These are phyloP conservation scores for Pseudogymnoascus verrucosus DNA, from an alignment of 2,329 filamentous ascomycete genomes.

Conservation along the genomic window DNA sequence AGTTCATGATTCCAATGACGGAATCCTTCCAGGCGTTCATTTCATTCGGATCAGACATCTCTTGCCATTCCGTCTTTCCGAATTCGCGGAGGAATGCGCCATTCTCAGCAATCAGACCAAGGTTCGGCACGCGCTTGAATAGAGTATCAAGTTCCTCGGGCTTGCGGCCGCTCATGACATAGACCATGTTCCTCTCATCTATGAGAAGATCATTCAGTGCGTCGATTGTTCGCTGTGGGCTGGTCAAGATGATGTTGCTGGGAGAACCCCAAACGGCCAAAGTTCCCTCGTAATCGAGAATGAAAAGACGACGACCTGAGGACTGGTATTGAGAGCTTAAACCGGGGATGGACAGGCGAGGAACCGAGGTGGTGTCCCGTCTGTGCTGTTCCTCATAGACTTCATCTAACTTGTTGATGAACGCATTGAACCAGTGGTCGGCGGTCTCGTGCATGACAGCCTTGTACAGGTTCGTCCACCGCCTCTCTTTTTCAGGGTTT, in stretches of 20 bases:
- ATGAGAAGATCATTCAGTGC: slow-evolving; percentile 73
- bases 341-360: slow-evolving; percentile 64
- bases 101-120: slow-evolving; percentile 91
- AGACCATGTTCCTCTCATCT: slow-evolving; percentile 77
- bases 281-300: slow-evolving; percentile 91
- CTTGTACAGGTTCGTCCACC: slow-evolving; percentile 67
- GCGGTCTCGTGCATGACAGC: slow-evolving; percentile 77
- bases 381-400: slow-evolving; percentile 79
- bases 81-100: slow-evolving; percentile 80
- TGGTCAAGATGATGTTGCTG: slow-evolving; percentile 76
- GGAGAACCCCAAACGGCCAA: slow-evolving; percentile 80
- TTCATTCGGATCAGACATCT: slow-evolving; percentile 64
- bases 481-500: slow-evolving; percentile 60
- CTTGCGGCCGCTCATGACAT: slow-evolving; percentile 85
- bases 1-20: slow-evolving; percentile 73
- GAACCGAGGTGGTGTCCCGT: slow-evolving; percentile 78
- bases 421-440: slow-evolving; percentile 74
- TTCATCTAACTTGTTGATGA: slow-evolving; percentile 60
- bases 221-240: slow-evolving; percentile 73
- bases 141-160: slow-evolving; percentile 82
- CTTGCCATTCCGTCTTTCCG: slow-evolving; percentile 62
- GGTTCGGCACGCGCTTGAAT: slow-evolving; percentile 72
- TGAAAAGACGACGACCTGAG: slow-evolving; percentile 66
- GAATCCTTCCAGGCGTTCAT: slow-evolving; percentile 75
- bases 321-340: slow-evolving; percentile 59